Percentiles rank a stretch among this genome's conserved stretches.
phyloP scores from a whole-genome alignment of 2,329 filamentous ascomycete genomes.

The Botrytis tulipae region DNA sequence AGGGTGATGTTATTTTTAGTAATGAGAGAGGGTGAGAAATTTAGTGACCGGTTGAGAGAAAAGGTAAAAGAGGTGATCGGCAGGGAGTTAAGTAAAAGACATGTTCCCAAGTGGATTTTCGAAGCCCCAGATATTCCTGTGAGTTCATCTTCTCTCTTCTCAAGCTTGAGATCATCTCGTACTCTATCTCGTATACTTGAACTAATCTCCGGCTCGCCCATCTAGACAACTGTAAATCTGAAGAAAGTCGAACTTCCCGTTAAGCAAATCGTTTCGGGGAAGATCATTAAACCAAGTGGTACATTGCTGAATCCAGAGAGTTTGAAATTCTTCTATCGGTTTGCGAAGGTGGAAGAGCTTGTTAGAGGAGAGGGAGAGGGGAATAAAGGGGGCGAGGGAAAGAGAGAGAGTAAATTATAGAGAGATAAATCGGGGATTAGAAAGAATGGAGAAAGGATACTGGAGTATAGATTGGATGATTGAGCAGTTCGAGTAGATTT shows the following conservation, averaged over 20 bases:
- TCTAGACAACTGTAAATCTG: slow-evolving; percentile 74
- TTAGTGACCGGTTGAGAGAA: slow-evolving; percentile 53
- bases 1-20: slow-evolving; percentile 58
- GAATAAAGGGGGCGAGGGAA: neutral
- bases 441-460: neutral
- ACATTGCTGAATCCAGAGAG: slow-evolving; percentile 75
- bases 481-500: neutral
- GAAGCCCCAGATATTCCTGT: slow-evolving; percentile 79
- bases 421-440: neutral
- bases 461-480: neutral
- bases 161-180: neutral
- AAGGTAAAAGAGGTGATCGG: slow-evolving; percentile 64
- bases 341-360: slow-evolving; percentile 65
- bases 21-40: slow-evolving; percentile 56
- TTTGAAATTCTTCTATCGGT: slow-evolving; percentile 76
- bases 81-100: slow-evolving; percentile 65
- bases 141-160: slow-evolving; percentile 39
- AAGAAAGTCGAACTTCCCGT: slow-evolving; percentile 85
- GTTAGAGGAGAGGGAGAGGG: neutral
- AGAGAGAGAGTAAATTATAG: slow-evolving; percentile 5
- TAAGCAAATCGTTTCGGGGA: slow-evolving; percentile 79
- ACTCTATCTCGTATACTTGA: neutral
- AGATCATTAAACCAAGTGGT: slow-evolving; percentile 70
- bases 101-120: slow-evolving; percentile 77
- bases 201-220: neutral